Evolutionary conservation across 2,329 filamentous ascomycete genomes (phyloP), one percentile per base, ranked within the genome.

Genomic region (Dactylella cylindrospora): DNA sequence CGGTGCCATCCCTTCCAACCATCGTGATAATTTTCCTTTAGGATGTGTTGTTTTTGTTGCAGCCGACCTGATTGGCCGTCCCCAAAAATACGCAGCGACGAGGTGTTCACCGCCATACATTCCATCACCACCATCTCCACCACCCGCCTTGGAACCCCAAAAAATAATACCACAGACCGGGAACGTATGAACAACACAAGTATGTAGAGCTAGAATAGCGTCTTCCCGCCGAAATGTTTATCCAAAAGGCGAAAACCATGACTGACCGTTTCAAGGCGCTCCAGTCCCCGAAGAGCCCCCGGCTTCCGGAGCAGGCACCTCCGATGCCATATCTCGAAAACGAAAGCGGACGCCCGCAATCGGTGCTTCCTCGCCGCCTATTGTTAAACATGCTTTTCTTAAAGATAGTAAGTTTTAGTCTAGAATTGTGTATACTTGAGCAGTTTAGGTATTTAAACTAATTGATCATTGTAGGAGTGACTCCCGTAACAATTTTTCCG

Each of bases 401-500:
- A 62, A 62, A 62, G 57, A 62, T 50, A 49, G 57, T 62, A 22
- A 54, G 57, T 44, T 28, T 36, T 13, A 5, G 15, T 15, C 3
- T 38, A 13, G 12, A 15, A 19, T 4, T 13, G 13, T 15, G n/a
- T 32, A 4, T 19, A 25, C 32, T 15, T 17, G 32, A 35, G 7
- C 32, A 13, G 12, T 19, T 38, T 38, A 3, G 15, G 4, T 4
- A 15, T 19, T 19, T 12, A 29, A 20, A 20, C 43, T 47, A n/a
- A 47, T 35, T 17, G 12, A 13, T 25, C 9, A 8, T 10, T 13
- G n/a, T 32, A 62, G 57, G 57, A 13, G 65, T 84, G 32, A 86
- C 84, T 0, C 78, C 80, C 32, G 84, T 84, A 13, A 86, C 84
- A 0, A 76, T 88, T 28, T 77, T 88, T 29, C 85, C 84, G 3